Evolutionary conservation across 345 rosid genomes (phyloP).

Genomic region (rapeseed (Brassica napus)): Da-Ae NC_063441.1:21697501-21698000

Average conservation of each 20-base stretch:
- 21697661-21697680: constrained; percentile 57
- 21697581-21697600: background rate
- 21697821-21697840: constrained; percentile 8
- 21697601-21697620: background rate
- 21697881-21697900: constrained; percentile 88
- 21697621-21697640: constrained; percentile 14
- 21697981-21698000: constrained; percentile 62
- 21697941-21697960: constrained; percentile 96
- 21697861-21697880: constrained; percentile 95
- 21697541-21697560: background rate
- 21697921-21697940: constrained; percentile 99
- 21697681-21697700: constrained; percentile 83
- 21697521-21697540: background rate
- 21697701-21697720: constrained; percentile 92
- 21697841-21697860: constrained; percentile 90
- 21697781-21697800: constrained; percentile 18
- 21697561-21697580: constrained; percentile 3
- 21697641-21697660: constrained; percentile 71
- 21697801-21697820: constrained; percentile 24
- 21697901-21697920: constrained; percentile 94
- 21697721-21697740: constrained; percentile 97
- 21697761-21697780: constrained; percentile 18
- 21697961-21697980: constrained; percentile 92
- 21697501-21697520: background rate
- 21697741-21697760: constrained; percentile 57